Conservation (phyloP, 2,329 filamentous ascomycete species). For the Fusarium circinatum region DNA sequence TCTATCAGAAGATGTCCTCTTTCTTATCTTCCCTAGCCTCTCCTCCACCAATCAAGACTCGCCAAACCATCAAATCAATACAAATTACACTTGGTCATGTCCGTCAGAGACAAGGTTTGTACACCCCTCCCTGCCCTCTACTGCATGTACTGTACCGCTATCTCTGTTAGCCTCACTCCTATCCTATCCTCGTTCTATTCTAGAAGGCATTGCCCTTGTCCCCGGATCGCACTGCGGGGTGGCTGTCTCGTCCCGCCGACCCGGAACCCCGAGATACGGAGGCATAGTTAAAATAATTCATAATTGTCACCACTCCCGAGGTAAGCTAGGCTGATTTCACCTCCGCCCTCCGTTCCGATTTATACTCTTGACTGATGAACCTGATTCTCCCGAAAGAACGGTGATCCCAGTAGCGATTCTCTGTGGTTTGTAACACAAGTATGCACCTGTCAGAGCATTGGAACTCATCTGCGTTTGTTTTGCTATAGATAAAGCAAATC, state of each 20-base stretch:
- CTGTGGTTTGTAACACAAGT: not conserved
- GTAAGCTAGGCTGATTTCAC: slow-evolving; percentile 9
- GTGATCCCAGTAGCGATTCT: not conserved
- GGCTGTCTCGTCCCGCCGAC: slow-evolving; percentile 36
- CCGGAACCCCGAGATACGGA: slow-evolving; percentile 42
- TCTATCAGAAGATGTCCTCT: slow-evolving; percentile 28
- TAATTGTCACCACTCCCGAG: slow-evolving; percentile 43
- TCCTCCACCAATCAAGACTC: slow-evolving; percentile 33
- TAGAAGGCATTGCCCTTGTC: slow-evolving; percentile 37
- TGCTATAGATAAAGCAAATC: not conserved
- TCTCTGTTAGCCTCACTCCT: slow-evolving; percentile 35
- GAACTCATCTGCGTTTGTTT: not conserved
- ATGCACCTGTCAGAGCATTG: not conserved
- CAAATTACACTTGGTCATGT: slow-evolving; percentile 42
- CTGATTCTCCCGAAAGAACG: slow-evolving; percentile 15
- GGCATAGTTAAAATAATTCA: slow-evolving; percentile 39
- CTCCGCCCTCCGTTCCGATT: slow-evolving; percentile 11
- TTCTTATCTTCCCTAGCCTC: slow-evolving; percentile 36
- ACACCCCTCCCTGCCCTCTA: slow-evolving; percentile 10
- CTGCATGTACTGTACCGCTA: not conserved
- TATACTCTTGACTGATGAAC: slow-evolving; percentile 2
- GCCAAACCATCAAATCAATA: slow-evolving; percentile 20
- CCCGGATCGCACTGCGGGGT: slow-evolving; percentile 34
- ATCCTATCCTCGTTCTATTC: slow-evolving; percentile 21
- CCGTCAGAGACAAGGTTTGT: not conserved